phyloP scores from a whole-genome alignment of 139 green algal species.

The Edaphochlamys debaryana region DNA sequence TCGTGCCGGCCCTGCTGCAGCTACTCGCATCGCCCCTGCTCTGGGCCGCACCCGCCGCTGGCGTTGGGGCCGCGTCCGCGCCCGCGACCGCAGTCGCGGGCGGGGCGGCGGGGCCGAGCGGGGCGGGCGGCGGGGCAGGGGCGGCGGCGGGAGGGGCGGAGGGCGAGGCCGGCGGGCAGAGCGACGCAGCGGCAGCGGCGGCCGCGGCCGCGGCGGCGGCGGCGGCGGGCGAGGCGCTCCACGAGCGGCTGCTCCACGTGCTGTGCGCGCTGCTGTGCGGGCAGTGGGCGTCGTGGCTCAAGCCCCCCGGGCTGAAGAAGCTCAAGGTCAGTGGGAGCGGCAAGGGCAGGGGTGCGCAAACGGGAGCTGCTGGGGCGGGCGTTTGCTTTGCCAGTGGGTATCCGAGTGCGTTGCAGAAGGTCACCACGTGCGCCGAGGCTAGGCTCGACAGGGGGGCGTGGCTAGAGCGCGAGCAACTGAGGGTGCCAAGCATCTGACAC shows the following conservation, averaged over 20 bases:
- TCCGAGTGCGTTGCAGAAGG: too few relatives aligned
- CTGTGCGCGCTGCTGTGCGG: constrained; percentile 58
- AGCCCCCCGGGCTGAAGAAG: constrained; percentile 29
- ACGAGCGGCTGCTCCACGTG: constrained; percentile 59
- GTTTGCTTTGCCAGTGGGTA: too few relatives aligned
- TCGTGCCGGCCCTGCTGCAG: constrained; percentile 28
- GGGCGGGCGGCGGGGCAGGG: background rate
- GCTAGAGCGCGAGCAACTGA: too few relatives aligned
- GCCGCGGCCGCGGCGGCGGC: constrained; percentile 47
- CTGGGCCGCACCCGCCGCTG: background rate
- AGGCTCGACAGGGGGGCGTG: too few relatives aligned
- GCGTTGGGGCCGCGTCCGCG: background rate
- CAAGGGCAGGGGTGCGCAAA: too few relatives aligned
- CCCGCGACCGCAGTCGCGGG: background rate
- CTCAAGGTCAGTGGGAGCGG: too few relatives aligned
- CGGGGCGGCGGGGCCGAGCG: background rate
- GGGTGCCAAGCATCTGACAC: too few relatives aligned
- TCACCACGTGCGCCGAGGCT: too few relatives aligned
- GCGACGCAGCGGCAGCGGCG: background rate
- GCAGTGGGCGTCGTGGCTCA: constrained; percentile 67
- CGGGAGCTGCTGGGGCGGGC: too few relatives aligned
- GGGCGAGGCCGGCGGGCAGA: too few relatives aligned
- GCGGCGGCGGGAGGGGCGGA: background rate
- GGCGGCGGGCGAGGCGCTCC: constrained; percentile 52
- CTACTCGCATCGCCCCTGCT: constrained; percentile 26